Base-by-base conservation (phyloP, 2,329 filamentous ascomycete species). In the Macrophomina phaseolina region DNA sequence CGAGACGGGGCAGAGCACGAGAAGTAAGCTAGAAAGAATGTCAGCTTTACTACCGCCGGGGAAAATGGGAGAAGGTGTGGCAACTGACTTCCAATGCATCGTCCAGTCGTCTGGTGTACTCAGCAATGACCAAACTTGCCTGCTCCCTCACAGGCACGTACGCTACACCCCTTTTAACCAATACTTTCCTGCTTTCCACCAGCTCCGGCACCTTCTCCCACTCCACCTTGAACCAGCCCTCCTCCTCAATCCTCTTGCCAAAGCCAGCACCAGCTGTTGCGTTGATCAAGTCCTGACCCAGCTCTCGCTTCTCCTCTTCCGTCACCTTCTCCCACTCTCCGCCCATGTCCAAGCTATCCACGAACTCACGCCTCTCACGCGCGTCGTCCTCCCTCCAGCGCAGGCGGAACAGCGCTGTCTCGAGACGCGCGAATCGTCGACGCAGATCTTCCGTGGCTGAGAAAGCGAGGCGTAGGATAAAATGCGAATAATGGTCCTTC, bases 401-500 rank as follows among this genome's bases (percentile, higher is more conserved):
- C 71, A 97, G 81, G 68, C 90, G 88, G 79, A 99, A 99, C 1
- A 99, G 85, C 86, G 91, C 92, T 0, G 91, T 92, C 80, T 99
- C 95, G 3, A 96, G 88, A 42, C 94, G 88, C 4, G 89, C 87
- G 75, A 98, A 99, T 30, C 95, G 89, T 69, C 91, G 87, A 49
- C 95, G 89, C 45, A 98, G 83, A 74, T 99, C 95, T 75, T 97
- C 93, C 0, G 94, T 97, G 2, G 91, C 89, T 0, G 94, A 89
- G 75, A 99, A 99, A 1, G 95, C 95, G 51, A 99, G 87, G 0
- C 95, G 89, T 5, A 99, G 86, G 69, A 98, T 99, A 77, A 97
- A 99, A 79, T 99, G 95, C 66, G 92, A 95, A 80, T 98, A 99
- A 80, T 99, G 95, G 73, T 99, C 95, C 77, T 95, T 96, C 78